phyloP scores from a whole-genome alignment of 148 eudicot species.

The Cornus suecica region DNA sequence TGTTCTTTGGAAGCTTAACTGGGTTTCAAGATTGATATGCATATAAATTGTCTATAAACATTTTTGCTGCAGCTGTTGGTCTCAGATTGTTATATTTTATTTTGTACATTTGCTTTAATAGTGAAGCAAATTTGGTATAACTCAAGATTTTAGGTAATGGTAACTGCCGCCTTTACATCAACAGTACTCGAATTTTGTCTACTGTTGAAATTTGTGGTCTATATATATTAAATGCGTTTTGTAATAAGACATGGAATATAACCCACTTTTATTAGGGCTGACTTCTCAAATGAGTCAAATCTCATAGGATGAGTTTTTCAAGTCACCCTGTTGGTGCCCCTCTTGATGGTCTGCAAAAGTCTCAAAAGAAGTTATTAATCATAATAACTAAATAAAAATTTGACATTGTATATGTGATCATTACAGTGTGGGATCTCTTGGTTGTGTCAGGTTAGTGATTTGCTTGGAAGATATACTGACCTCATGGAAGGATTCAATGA shows the following conservation, averaged over 20 bases:
- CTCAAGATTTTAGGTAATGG: too few species aligned
- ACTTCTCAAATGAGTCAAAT: too few species aligned
- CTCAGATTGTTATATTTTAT: not conserved
- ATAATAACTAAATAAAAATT: not conserved
- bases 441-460: conserved; percentile 36
- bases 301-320: not conserved
- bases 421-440: conserved; percentile 11
- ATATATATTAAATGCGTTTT: too few species aligned
- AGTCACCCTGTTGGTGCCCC: too few species aligned
- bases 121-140: not conserved
- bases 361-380: not conserved
- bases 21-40: not conserved
- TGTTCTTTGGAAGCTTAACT: not conserved
- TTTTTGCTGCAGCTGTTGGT: not conserved
- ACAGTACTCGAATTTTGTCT: too few species aligned
- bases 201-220: too few species aligned
- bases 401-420: conserved; percentile 1
- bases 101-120: not conserved
- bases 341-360: too few species aligned
- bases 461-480: conserved; percentile 46
- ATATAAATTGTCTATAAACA: not conserved
- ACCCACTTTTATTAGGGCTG: too few species aligned
- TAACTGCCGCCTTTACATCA: too few species aligned
- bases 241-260: too few species aligned
- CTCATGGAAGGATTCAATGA: conserved; percentile 51